These are phyloP conservation scores for Pythium brassicae DNA, from an alignment of 352 stramenopile species.

Conservation along the genomic window DNA sequence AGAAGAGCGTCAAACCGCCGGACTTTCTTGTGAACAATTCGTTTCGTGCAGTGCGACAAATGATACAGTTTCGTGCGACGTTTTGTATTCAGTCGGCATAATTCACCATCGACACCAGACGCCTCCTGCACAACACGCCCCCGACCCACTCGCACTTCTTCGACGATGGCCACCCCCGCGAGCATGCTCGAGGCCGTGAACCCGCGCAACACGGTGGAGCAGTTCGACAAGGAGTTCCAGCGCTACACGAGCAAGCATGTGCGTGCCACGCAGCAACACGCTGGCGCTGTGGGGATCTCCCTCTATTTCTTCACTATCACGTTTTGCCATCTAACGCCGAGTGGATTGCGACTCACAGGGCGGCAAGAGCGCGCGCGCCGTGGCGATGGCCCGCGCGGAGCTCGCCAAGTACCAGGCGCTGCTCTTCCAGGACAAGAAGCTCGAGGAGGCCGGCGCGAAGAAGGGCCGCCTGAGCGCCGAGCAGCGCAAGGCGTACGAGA, in stretches of 20 bases:
- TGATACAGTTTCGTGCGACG: too few relatives aligned
- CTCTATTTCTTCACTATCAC: not conserved
- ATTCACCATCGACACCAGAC: too few relatives aligned
- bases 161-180: conserved; percentile 7
- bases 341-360: conserved; percentile 21
- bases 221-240: conserved; percentile 86
- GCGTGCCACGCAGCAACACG: not conserved
- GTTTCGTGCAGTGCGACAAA: too few relatives aligned
- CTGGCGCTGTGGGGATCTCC: not conserved
- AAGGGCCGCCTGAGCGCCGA: conserved; percentile 52
- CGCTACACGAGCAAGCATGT: conserved; percentile 85
- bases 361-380: conserved; percentile 59
- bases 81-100: too few relatives aligned
- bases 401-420: conserved; percentile 77
- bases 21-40: too few relatives aligned
- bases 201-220: conserved; percentile 36
- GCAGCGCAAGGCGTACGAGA: conserved; percentile 53
- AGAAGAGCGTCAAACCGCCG: not conserved
- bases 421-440: conserved; percentile 84
- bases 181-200: conserved; percentile 12
- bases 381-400: conserved; percentile 74
- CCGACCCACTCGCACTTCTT: too few relatives aligned
- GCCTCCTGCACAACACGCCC: too few relatives aligned
- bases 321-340: not conserved
- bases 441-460: conserved; percentile 62